These are phyloP conservation scores for Diaporthe eres DNA, from an alignment of 2,329 filamentous ascomycete species.

Conservation along the genomic window DNA sequence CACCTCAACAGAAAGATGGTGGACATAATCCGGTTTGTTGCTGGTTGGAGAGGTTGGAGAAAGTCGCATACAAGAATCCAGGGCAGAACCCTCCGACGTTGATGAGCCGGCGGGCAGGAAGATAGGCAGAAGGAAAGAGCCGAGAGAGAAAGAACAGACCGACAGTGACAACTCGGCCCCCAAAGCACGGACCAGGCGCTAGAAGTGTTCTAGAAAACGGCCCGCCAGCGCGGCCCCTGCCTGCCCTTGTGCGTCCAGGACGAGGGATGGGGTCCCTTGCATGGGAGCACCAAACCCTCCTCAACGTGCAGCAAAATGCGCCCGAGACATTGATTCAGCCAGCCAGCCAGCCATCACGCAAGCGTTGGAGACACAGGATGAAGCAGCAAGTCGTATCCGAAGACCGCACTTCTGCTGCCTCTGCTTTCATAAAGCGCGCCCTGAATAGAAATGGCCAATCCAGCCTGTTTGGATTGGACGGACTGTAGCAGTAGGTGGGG, in stretches of 20 bases:
- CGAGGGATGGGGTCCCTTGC: slow-evolving; percentile 22
- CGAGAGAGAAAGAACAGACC: slow-evolving; percentile 2
- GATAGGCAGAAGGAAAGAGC: background rate
- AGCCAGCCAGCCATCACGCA: background rate
- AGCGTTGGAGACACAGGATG: slow-evolving; percentile 2
- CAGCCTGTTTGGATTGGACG: slow-evolving; percentile 18
- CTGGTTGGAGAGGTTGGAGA: background rate
- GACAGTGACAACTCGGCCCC: background rate
- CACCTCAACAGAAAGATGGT: background rate
- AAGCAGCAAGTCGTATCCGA: slow-evolving; percentile 13
- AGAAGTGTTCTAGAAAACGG: slow-evolving; percentile 55
- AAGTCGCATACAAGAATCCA: background rate
- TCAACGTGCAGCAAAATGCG: slow-evolving; percentile 17
- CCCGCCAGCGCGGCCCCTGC: slow-evolving; percentile 10
- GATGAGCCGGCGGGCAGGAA: background rate
- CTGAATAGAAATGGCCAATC: background rate
- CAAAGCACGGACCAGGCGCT: slow-evolving; percentile 46
- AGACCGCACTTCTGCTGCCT: background rate
- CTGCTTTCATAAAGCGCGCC: background rate
- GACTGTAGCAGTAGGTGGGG: background rate
- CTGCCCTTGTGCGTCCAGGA: slow-evolving; percentile 2
- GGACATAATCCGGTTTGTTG: background rate
- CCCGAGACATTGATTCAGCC: slow-evolving; percentile 27
- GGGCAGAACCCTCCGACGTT: background rate
- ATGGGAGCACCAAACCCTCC: slow-evolving; percentile 15